Base-by-base conservation (phyloP, 108 stramenopile genomes). In the Stephanodiscus triporus region DNA sequence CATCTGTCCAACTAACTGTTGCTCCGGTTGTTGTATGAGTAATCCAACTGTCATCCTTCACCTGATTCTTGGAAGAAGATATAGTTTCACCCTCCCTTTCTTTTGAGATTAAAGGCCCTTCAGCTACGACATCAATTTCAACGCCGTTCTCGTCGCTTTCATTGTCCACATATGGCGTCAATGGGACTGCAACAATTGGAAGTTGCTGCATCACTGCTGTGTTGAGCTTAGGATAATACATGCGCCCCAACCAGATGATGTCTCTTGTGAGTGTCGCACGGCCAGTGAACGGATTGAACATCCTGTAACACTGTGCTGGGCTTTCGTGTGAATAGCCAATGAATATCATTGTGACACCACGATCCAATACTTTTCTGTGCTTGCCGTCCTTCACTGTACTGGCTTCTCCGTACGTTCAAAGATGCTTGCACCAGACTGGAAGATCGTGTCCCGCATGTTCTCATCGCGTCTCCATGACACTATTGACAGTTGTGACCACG, bases 211-310 rank as follows among this genome's bases (percentile, higher is more conserved):
- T 68, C n/a, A 16, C 49, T 16, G 13, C 22, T 4, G 51, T 45
- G 6, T 53, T 53, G 29, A 16, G 19, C 6, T 50, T 54, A 5
- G 1, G 23, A 34, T 34, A 81, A 42, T 49, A 81, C 80, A 75
- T 75, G 1, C 73, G 34, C 9, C 66, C 64, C 38, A 82, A 48
- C 71, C 70, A 82, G 34, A 45, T 72, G 8, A 72, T 38, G 48
- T 82, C 75, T 7, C 70, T 27, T 1, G 71, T 60, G 14, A 26
- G 19, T 38, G 51, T 54, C 13, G 72, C 58, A 2, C 70, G 29
- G 5, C 63, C 48, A 14, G 75, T 82, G 9, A 13, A 13, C 4
- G 75, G 75, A 32, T 72, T 37, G 51, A 50, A 76, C 71, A 82
- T 77, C 4, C 48, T n/a, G 37, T 66, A 72, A n/a, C 56, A 59